Base-by-base conservation (phyloP, 2,329 filamentous ascomycete genomes). In the Phaeomoniella chlamydospora region DNA sequence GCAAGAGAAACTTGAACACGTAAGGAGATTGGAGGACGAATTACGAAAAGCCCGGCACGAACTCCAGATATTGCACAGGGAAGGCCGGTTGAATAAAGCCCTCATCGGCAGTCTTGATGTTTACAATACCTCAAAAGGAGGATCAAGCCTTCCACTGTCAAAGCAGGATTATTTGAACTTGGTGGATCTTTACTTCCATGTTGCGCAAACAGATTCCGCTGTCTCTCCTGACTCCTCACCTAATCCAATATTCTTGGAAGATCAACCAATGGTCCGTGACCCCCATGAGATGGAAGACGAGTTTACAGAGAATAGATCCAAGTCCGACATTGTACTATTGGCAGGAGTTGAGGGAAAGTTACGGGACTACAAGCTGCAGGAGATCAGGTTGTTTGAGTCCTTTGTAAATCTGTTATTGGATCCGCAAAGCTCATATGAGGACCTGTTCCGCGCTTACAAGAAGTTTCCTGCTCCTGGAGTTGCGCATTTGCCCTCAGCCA, bases 371-470 rank as follows among this genome's bases (percentile, higher is more conserved):
- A 53, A 40, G 36, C 15, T 45, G 12, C 39, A 40, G 15, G 46
- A 49, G 29, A 41, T 48, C 26, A 31, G 32, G 14, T 41, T 41
- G 9, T 41, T 46, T 35, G 40, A 41, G 29, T 37, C 33, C 13
- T 52, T 65, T 31, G 41, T 63, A 15, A 53, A 57, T 35, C 48
- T 66, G 19, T 49, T 73, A 30, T 43, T 55, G 32, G 54, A 66
- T 38, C 55, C 62, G 26, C 48, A 54, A 13, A 57, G 60, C 26
- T 56, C 59, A 3, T 67, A 67, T 39, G 57, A 66, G 34, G 54
- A 60, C 9, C 49, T 77, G 4, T 77, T 67, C 48, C 50, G 61
- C 11, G 55, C 63, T 1, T 79, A 76, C 51, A 58, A 60, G 41
- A 49, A 54, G 12, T 55, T 78, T 4, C 69, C 65, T 2, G 48